Evolutionary conservation across 2,329 filamentous ascomycete genomes (phyloP).

Genomic region (Cladosporium sp.): DNA sequence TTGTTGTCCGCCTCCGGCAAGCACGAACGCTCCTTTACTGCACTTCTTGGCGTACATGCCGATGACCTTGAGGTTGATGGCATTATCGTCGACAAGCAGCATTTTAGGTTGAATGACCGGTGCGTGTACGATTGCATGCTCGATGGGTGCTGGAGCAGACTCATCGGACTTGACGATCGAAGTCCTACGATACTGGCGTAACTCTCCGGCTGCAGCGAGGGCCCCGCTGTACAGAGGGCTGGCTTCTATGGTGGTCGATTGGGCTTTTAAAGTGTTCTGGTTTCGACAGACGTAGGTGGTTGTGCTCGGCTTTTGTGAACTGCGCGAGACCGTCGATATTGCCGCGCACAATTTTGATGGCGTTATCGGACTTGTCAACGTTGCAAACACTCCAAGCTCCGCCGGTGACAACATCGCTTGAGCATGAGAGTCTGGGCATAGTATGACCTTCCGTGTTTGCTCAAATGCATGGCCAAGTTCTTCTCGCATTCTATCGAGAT

Average conservation of each 20-base stretch:
- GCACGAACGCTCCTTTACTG: slow-evolving; percentile 31
- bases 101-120: neutral
- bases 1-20: slow-evolving; percentile 41
- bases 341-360: neutral
- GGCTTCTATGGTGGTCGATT: neutral
- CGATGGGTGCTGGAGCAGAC: neutral
- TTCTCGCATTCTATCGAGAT: neutral
- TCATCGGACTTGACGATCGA: neutral
- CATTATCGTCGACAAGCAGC: slow-evolving; percentile 22
- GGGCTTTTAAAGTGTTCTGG: neutral
- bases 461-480: neutral
- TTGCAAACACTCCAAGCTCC: too few species aligned
- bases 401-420: neutral
- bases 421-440: neutral
- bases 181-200: neutral
- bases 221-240: too few species aligned
- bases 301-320: neutral
- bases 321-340: neutral
- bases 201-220: neutral
- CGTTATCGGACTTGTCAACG: neutral
- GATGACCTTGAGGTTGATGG: slow-evolving; percentile 17
- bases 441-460: neutral
- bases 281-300: neutral
- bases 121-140: neutral
- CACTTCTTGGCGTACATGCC: slow-evolving; percentile 18